phyloP scores from a whole-genome alignment of 176 grass and related monocot genomes.

The Phyllostachys edulis region DNA sequence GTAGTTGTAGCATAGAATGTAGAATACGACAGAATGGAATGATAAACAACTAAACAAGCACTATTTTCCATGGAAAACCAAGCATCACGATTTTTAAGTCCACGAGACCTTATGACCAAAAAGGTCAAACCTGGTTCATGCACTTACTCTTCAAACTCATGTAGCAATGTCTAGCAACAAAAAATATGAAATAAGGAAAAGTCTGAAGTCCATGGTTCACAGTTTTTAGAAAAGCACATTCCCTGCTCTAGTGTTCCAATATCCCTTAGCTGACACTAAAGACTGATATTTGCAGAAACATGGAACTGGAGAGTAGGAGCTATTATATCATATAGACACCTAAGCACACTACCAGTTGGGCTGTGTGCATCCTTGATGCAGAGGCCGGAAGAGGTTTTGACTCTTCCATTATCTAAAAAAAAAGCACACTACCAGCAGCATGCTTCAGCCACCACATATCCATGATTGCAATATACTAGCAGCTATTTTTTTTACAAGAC shows the following conservation, averaged over 20 bases:
- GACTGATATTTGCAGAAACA: conserved; percentile 10
- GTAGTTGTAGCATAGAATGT: conserved; percentile 2
- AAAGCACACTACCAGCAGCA: not conserved
- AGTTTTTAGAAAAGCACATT: not conserved
- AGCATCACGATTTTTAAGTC: not conserved
- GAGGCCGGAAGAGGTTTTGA: too few relatives aligned
- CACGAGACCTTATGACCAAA: not conserved
- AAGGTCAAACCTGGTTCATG: not conserved
- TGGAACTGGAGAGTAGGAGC: not conserved
- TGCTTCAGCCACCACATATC: conserved; percentile 7
- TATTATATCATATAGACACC: not conserved
- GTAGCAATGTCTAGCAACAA: not conserved
- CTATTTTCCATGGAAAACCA: not conserved
- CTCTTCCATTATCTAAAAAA: too few relatives aligned
- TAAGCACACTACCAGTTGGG: not conserved
- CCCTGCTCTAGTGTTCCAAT: not conserved
- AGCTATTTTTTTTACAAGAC: not conserved
- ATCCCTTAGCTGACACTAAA: conserved; percentile 10
- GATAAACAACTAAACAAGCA: conserved; percentile 28
- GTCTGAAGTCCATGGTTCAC: not conserved
- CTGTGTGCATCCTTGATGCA: too few relatives aligned
- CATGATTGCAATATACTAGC: not conserved
- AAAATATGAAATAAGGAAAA: not conserved
- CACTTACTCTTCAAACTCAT: not conserved
- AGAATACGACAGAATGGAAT: not conserved